Base-by-base conservation (phyloP, 805 yeast genomes). In the Hemisphaericaspora nanyangensis region DNA sequence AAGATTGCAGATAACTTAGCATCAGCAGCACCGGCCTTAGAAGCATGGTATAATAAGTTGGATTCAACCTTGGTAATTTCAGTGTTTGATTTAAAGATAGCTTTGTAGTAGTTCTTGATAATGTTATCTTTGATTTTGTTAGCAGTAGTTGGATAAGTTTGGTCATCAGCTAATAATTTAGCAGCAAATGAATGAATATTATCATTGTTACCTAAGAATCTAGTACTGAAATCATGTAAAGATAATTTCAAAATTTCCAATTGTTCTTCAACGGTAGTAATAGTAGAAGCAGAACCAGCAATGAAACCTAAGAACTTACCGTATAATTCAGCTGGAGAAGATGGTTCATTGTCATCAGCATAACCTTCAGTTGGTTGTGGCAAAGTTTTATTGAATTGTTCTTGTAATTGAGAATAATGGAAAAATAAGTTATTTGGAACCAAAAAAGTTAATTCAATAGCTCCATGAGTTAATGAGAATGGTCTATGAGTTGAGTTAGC, bases 111-210 rank as follows among this genome's bases (percentile, higher is more conserved):
- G 65, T 86, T 78, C 55, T 82, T 81, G 55, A 93, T 80, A 42
- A 93, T 76, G 30, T 49, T 48, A 52, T 64, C 66, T 54, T 84
- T 85, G 46, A 81, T 83, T 63, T 91, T 90, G 39, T 65, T 69
- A 38, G 77, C 59, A 31, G 91, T 77, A 29, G 95, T 85, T 52
- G 85, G 82, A 12, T 26, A 35, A 51, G 64, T 70, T 16, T 66
- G 60, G 40, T 73, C 76, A 31, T 71, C 74, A 17, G 59, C 50
- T 49, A 85, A 71, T 45, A 87, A 72, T 18, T 68, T 63, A 22
- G 93, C 82, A 24, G 96, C 97, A 44, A 90, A 77, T 5, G 93
- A 76, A 63, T 93, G 99, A 51, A 93, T 88, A 57, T 91, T 97
- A 45, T 68, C 69, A 35, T 52, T 47, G 31, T 59, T 49, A 11